Percentiles rank a stretch among this genome's conserved stretches.
phyloP scores from a whole-genome alignment of 257 asterid genomes.

The Solanum pinnatisectum region DNA sequence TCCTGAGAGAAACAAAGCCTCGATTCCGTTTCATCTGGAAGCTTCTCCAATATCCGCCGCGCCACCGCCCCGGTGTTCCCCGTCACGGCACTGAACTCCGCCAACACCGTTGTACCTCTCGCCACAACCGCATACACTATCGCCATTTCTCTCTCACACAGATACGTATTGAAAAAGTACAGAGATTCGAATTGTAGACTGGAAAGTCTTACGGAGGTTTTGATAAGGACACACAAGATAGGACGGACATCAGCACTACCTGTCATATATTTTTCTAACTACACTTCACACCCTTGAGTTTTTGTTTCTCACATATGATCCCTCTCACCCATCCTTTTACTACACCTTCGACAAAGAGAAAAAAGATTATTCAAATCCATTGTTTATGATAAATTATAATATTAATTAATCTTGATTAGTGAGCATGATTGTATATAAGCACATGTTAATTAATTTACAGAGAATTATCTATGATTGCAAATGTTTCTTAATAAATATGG shows the following conservation, averaged over 20 bases:
- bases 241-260: background rate
- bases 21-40: conserved; percentile 58
- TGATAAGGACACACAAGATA: background rate
- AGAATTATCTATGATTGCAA: background rate
- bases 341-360: background rate
- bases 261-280: background rate
- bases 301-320: background rate
- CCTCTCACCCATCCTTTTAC: background rate
- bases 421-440: background rate
- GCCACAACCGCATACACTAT: conserved; percentile 88
- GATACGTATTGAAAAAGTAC: background rate
- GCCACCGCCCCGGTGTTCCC: conserved; percentile 93
- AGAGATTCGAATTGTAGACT: background rate
- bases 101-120: conserved; percentile 85
- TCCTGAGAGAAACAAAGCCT: conserved; percentile 96
- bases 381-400: background rate
- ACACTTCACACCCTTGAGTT: background rate
- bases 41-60: conserved; percentile 87
- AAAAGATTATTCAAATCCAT: background rate
- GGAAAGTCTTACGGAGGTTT: background rate
- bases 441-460: too few relatives aligned
- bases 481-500: background rate
- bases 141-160: conserved; percentile 45
- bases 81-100: conserved; percentile 96
- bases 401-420: background rate